Base-by-base conservation (phyloP, 495 filamentous ascomycete species). In the Hyaloscypha variabilis region DNA sequence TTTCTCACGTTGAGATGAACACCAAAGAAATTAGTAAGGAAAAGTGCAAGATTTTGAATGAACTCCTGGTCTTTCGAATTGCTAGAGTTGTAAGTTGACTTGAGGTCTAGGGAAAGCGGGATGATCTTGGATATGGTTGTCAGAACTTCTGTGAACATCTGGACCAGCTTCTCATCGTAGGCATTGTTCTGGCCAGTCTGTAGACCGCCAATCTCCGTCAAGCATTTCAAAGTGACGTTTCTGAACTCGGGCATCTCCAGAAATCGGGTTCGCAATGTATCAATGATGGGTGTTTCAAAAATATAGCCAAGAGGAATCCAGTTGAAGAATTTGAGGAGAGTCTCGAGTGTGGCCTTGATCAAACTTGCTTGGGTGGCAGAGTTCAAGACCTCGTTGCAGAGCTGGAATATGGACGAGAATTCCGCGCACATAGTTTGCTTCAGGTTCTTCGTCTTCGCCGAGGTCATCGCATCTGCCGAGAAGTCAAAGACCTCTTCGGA, bases 401-500 rank as follows among this genome's bases (percentile, higher is more conserved):
- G 85, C 77, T 96, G 90, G 81, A 97, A 99, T 68, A 99, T 98
- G 8, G 91, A 90, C 0, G 95, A 96, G 73, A 99, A 99, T 75
- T 98, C 96, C 70, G 91, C 87, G 77, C 93, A 97, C 95, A 99
- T 99, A 49, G 91, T 96, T 36, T 91, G 93, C 80, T 99, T 99
- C 51, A 99, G 79, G 69, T 96, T 96, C 72, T 94, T 88, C 25
- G 93, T 94, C 82, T 98, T 99, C 28, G 88, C 85, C 30, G 94
- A 97, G 14, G 96, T 99, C 94, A 98, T 96, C 74, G 97, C 93
- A 69, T 98, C 95, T 58, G 94, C 93, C 8, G 96, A 98, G 75
- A 93, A 99, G 77, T 99, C 95, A 73, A 99, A 98, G 8, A 98
- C 95, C 77, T 98, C 95, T 76, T 99, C 95, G 11, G 95, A 98